Base-by-base conservation (phyloP, 805 yeast species). In the Tetrapisispora nanseiensis region DNA sequence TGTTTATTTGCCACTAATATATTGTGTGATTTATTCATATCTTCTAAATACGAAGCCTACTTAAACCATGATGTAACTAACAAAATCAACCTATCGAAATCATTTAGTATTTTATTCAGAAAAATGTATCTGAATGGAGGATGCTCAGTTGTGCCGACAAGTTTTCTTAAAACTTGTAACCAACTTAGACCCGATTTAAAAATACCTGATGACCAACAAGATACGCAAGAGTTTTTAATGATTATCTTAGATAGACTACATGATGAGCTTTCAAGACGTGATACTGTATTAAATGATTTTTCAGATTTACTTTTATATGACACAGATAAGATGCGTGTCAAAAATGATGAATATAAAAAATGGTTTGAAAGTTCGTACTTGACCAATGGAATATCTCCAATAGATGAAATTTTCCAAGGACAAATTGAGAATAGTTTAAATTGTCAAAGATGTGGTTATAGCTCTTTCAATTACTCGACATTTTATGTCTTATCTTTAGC, bases 141-240 rank as follows among this genome's bases (percentile, higher is more conserved):
- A 3, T 70, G 74, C 33, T 69, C 80, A 0, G 75, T 82, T 27
- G 77, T 80, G 2, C 87, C 90, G 4, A 70, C 75, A 8, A 74
- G 76, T 33, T 82, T 83, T 51, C 66, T 82, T 33, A 69, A 78
- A 36, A 59, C 67, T 1, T 64, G 80, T 39, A 61, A 74, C 19
- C 46, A 62, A 6, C 54, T 81, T 19, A 76, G 81, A 48, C 87
- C 87, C 0, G 85, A 80, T 51, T 70, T 82, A 42, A 65, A 68
- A 48, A 80, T 83, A 11, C 90, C 90, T 0, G 61, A 71, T 49
- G 86, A 81, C 51, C 94, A 84, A 52, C 92, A 84, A 54, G 94
- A 84, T 57, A 80, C 89, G 1, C 86, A 83, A 42, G 92, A 84
- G 51, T 82, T 82, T 52, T 60, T 84, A 34, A 68, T 82, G 56